Percentiles rank a stretch among this genome's conserved stretches.
These are phyloP conservation scores for Candida endomychidarum DNA, from an alignment of 805 yeast species.

Conservation along the genomic window DNA sequence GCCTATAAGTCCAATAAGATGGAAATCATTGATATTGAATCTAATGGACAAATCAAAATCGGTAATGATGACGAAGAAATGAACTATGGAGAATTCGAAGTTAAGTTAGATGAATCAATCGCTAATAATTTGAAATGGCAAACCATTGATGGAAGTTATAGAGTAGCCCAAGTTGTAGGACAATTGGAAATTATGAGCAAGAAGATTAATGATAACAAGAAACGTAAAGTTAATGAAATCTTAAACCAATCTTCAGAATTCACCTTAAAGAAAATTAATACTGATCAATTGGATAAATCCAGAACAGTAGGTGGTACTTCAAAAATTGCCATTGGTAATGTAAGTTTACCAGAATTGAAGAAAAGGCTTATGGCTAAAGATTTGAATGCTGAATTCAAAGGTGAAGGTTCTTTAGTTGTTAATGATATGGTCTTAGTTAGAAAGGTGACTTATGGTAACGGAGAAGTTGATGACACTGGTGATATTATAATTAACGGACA, in stretches of 20 bases:
- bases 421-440: conserved; percentile 74
- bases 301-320: conserved; percentile 4
- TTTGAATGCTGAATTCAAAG: conserved; percentile 81
- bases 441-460: conserved; percentile 50
- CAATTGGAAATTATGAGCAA: conserved; percentile 43
- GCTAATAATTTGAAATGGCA: conserved; percentile 77
- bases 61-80: conserved; percentile 47
- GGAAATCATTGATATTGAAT: conserved; percentile 29
- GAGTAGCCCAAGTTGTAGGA: conserved; percentile 82
- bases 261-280: conserved; percentile 19
- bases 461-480: conserved; percentile 60
- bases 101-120: conserved; percentile 66
- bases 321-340: conserved; percentile 81
- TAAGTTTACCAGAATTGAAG: conserved; percentile 77
- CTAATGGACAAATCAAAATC: conserved; percentile 46
- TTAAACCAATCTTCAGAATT: conserved; percentile 32
- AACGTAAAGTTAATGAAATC: conserved; percentile 22
- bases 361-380: conserved; percentile 57
- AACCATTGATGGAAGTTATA: conserved; percentile 71
- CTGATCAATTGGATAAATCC: conserved; percentile 2
- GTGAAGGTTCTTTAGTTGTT: conserved; percentile 89
- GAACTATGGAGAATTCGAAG: conserved; percentile 48
- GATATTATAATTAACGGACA: conserved; percentile 84
- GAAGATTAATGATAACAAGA: conserved; percentile 10
- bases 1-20: conserved; percentile 20